These are phyloP conservation scores for Clarireedia sp. DNA, from an alignment of 2,329 filamentous ascomycete genomes.

Conservation along the genomic window DNA sequence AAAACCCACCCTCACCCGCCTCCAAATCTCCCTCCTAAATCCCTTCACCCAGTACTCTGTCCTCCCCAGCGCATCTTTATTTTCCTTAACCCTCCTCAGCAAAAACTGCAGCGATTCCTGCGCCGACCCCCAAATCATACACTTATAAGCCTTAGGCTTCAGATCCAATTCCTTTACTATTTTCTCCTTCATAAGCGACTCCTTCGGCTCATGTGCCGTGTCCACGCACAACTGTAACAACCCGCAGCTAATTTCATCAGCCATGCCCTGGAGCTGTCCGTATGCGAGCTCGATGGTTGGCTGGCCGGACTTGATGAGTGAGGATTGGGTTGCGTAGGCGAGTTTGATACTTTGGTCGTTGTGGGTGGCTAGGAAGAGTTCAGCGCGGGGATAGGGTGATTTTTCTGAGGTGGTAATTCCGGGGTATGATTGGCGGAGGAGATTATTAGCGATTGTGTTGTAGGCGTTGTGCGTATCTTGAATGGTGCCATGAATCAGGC, in stretches of 20 bases:
- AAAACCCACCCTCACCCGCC: slow-evolving; percentile 8
- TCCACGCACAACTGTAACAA: slow-evolving; percentile 31
- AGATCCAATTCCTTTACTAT: neutral
- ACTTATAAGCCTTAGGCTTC: slow-evolving; percentile 46
- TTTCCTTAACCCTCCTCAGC: slow-evolving; percentile 44
- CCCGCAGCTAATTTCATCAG: slow-evolving; percentile 71
- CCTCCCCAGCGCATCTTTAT: slow-evolving; percentile 34
- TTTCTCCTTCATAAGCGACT: neutral
- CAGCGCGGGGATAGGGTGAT: slow-evolving; percentile 24
- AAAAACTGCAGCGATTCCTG: slow-evolving; percentile 82
- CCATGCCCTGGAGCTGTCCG: slow-evolving; percentile 87
- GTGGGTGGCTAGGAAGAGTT: slow-evolving; percentile 71
- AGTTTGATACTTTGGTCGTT: slow-evolving; percentile 62
- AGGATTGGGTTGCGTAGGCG: slow-evolving; percentile 41
- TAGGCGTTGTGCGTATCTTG: slow-evolving; percentile 43
- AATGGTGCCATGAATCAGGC: slow-evolving; percentile 39
- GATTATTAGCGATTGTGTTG: slow-evolving; percentile 43
- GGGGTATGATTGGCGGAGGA: slow-evolving; percentile 36
- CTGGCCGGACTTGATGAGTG: neutral
- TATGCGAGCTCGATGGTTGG: slow-evolving; percentile 41
- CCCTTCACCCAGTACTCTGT: slow-evolving; percentile 27
- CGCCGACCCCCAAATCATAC: slow-evolving; percentile 57
- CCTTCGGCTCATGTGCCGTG: too few species aligned
- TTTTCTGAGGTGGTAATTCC: slow-evolving; percentile 17
- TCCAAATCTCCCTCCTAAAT: slow-evolving; percentile 14